Base-by-base conservation (phyloP, 306 rosid species). In the Spatholobus suberectus region DNA sequence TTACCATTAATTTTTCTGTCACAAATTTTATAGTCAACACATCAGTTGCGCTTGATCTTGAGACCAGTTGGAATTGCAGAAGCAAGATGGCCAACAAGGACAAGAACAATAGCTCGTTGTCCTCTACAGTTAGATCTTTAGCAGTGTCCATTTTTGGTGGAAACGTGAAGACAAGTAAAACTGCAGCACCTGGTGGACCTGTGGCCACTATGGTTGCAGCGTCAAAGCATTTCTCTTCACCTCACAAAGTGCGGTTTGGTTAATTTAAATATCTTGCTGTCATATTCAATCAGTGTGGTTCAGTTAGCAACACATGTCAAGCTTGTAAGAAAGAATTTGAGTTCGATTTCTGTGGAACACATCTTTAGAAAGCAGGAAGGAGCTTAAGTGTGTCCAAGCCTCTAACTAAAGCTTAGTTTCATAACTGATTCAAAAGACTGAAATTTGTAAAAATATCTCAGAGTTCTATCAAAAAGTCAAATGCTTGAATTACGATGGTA, bases 161-260 rank as follows among this genome's bases (percentile, higher is more conserved):
- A 32, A 66, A 79, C 15, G 17, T 32, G 29, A 86, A 75, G 85
- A 72, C 2, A 5, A 70, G 20, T 29, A 81, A 75, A 59, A 79
- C 43, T 24, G 82, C 44, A 7, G 32, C 75, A 15, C 67, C 80
- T 52, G 43, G 62, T 43, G 86, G 85, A 2, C 49, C 88, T 6
- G 84, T 81, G 61, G 83, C 90, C 41, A 17, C 87, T 87, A 83
- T 87, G 81, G 71, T 87, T n/a, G 79, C 89, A 15, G 90, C 86
- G 0, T 82, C 78, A 12, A 90, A 76, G 84, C 89, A 91, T 82
- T 91, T 91, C 80, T 89, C 90, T 74, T 46, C 86, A n/a, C 77
- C 86, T 73, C 87, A 82, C 69, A 87, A 82, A 76, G 85, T 86
- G 15, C 74, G 73, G 27, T 66, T 74, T 69, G 11, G 67, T 29